Conservation (phyloP, 805 yeast genomes). For the Spathaspora gorwiae region DNA sequence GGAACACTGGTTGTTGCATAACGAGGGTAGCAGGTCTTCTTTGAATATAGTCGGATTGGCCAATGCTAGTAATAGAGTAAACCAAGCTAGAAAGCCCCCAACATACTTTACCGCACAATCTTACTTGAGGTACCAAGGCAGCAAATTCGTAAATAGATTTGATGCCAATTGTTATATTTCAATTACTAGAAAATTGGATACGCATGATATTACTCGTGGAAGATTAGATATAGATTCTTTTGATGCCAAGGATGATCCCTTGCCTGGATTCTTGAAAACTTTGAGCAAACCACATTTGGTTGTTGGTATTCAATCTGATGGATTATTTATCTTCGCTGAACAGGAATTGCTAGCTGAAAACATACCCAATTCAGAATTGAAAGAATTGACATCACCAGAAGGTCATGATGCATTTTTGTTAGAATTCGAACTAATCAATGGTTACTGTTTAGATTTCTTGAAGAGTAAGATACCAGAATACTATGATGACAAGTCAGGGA, state of each 20-base stretch:
- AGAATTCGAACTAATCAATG: slow-evolving; percentile 81
- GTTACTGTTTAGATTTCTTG: slow-evolving; percentile 63
- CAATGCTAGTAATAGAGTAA: slow-evolving; percentile 7
- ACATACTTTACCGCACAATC: slow-evolving; percentile 91
- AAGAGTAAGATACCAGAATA: slow-evolving; percentile 52
- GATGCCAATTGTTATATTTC: slow-evolving; percentile 97
- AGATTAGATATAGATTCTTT: slow-evolving; percentile 29
- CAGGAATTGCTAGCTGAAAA: slow-evolving; percentile 77
- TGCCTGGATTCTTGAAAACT: slow-evolving; percentile 51
- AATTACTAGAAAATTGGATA: slow-evolving; percentile 87
- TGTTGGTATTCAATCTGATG: slow-evolving; percentile 89
- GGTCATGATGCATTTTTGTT: slow-evolving; percentile 96
- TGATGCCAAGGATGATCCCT: slow-evolving; percentile 18
- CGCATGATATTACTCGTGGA: slow-evolving; percentile 89
- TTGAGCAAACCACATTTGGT: slow-evolving; percentile 74
- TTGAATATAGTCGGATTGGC: slow-evolving; percentile 6
- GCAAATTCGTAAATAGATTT: slow-evolving; percentile 81
- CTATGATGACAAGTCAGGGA: slow-evolving; percentile 37
- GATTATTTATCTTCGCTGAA: slow-evolving; percentile 86
- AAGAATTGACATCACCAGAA: slow-evolving; percentile 82
- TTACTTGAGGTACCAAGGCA: slow-evolving; percentile 89
- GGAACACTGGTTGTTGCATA: slow-evolving; percentile 80
- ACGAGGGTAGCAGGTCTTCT: slow-evolving; percentile 62
- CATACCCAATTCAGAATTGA: slow-evolving; percentile 65
- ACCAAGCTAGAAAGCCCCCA: slow-evolving; percentile 32